Evolutionary conservation across 2,329 filamentous ascomycete species (phyloP), one percentile per base, ranked within the genome.

Genomic region (Dactylellina sp.): DNA sequence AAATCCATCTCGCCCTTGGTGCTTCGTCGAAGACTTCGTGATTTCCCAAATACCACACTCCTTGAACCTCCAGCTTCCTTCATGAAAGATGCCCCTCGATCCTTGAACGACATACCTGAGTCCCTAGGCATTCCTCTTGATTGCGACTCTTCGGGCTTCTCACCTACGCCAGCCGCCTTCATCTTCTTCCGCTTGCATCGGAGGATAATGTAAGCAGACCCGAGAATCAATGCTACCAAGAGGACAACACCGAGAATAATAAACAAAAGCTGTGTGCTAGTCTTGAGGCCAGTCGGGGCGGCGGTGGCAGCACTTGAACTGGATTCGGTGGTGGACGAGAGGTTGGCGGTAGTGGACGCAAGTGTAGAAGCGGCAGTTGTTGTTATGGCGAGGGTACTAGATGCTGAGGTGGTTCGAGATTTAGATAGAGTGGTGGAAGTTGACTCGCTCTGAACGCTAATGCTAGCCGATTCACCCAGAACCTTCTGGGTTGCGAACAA

Each of bases 31-130:
- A 74, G 14, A 20, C 70, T 74, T 46, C 63, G 62, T 11, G 62
- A 65, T 57, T 65, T 66, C 7, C 70, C 70, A 42, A 74, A 74
- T 39, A 74, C 59, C 9, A 55, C 59, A 24, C 28, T 57, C 42
- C 65, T 74, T 18, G 70, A 59, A 3, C 56, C 64, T 9, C 57
- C 75, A 24, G 76, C 71, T 65, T 78, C 78, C 61, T 76, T 77
- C 75, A 78, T 78, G 68, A 77, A 79, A 12, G 76, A 77, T 44
- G 76, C 59, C 1, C 78, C 78, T 32, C 78, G 75, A 39, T 79
- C 78, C 47, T 78, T 76, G 59, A 79, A 78, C 16, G 76, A 77
- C 75, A 79, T 75, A 37, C 62, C 71, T 12, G 71, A 75, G 20
- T 75, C 63, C 20, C 63, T 50, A 12, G 46, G 50, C 16, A 63